Conservation (phyloP, 75 land plant species). For the Pseudotsuga menziesii region DNA sequence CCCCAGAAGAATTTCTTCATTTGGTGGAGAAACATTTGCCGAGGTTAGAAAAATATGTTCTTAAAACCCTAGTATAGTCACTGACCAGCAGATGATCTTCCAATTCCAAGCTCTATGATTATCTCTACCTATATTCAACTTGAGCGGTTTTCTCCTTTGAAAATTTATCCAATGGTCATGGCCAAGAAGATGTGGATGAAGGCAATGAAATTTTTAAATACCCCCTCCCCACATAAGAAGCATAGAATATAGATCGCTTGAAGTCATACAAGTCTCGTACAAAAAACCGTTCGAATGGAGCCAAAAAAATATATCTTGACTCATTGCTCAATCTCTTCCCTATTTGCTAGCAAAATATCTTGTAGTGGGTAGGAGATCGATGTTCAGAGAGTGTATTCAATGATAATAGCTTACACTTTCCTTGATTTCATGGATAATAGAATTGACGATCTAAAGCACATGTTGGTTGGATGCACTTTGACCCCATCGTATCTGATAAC, state of each 20-base stretch:
- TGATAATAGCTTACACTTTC: slow-evolving; percentile 60
- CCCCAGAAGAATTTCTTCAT: too few species aligned
- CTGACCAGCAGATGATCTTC: slow-evolving; percentile 11
- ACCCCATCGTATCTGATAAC: too few species aligned
- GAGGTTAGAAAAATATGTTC: slow-evolving; percentile 22
- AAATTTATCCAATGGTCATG: neutral
- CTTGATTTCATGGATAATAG: slow-evolving; percentile 78
- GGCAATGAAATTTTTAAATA: neutral
- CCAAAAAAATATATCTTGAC: too few species aligned
- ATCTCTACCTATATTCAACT: slow-evolving; percentile 33
- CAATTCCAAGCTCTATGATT: slow-evolving; percentile 33
- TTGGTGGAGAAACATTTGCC: slow-evolving; percentile 24
- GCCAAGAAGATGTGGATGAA: neutral
- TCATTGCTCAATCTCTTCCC: slow-evolving; percentile 69
- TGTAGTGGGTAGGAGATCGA: slow-evolving; percentile 43
- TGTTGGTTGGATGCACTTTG: too few species aligned
- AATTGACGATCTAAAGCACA: slow-evolving; percentile 68
- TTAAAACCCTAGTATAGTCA: slow-evolving; percentile 41
- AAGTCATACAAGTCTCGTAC: neutral
- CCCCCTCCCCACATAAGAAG: slow-evolving; percentile 41
- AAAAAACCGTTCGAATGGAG: neutral
- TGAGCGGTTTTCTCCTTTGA: slow-evolving; percentile 24
- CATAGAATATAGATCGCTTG: slow-evolving; percentile 14
- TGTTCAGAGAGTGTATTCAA: slow-evolving; percentile 55
- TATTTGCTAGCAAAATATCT: slow-evolving; percentile 59